phyloP scores from a whole-genome alignment of 129 eudicot species.

The Pulicaria dysenterica region DNA sequence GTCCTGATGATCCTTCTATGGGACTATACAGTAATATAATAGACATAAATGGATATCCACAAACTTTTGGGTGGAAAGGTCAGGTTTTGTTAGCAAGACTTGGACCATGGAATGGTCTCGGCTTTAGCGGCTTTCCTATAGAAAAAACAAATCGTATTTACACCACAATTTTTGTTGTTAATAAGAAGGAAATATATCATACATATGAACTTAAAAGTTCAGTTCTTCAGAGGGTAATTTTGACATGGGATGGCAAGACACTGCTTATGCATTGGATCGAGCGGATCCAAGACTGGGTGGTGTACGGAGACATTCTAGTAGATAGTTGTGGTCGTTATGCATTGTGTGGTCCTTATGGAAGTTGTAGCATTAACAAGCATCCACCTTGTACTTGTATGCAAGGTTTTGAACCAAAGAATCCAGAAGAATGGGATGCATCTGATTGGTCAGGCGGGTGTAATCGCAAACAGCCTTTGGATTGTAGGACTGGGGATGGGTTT shows the following conservation, averaged over 20 bases:
- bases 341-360: constrained; percentile 28
- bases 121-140: constrained; percentile 30
- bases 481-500: constrained; percentile 28
- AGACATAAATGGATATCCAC: constrained; percentile 22
- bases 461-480: constrained; percentile 18
- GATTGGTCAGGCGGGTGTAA: constrained; percentile 41
- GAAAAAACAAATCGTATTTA: constrained; percentile 5
- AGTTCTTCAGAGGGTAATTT: constrained; percentile 20
- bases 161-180: constrained; percentile 14
- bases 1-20: constrained; percentile 31
- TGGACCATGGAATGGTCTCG: constrained; percentile 46
- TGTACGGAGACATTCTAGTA: neutral
- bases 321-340: constrained; percentile 23
- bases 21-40: neutral
- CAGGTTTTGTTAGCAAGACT: neutral
- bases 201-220: constrained; percentile 26
- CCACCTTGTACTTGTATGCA: constrained; percentile 30
- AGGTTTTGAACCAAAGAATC: constrained; percentile 30
- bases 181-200: constrained; percentile 29
- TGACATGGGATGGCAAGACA: constrained; percentile 21
- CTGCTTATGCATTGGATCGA: constrained; percentile 11
- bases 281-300: constrained; percentile 15
- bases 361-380: constrained; percentile 1
- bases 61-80: neutral
- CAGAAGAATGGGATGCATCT: constrained; percentile 20